These are phyloP conservation scores for Chlorella sp. DNA, from an alignment of 139 green algal species.

Conservation along the genomic window DNA sequence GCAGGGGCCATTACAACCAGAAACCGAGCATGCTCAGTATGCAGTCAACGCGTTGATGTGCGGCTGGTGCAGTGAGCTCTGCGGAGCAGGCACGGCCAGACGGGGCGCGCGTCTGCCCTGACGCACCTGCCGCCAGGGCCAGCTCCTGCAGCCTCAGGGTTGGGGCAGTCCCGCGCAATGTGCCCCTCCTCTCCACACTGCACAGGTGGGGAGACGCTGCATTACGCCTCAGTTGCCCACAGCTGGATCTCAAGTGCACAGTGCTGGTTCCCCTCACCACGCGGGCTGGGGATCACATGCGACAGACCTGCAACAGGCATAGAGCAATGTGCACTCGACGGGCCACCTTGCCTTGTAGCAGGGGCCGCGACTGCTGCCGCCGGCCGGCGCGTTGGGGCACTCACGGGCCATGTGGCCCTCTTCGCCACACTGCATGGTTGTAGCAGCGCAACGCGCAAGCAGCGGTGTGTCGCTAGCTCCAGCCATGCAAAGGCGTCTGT, in stretches of 20 bases:
- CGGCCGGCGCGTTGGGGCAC: background rate
- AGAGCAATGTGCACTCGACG: no score
- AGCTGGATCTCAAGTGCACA: no score
- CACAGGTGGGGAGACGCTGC: background rate
- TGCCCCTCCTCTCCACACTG: slow-evolving; percentile 27
- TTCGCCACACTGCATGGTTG: slow-evolving; percentile 5
- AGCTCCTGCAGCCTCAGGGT: background rate
- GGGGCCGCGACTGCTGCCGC: background rate
- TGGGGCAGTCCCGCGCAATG: slow-evolving; percentile 29
- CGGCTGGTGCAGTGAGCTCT: background rate
- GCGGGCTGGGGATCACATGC: no score
- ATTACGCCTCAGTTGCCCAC: no score
- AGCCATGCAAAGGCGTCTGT: no score
- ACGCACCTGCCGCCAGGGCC: slow-evolving; percentile 7
- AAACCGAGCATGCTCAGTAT: background rate
- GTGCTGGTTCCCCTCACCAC: no score
- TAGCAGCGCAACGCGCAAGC: background rate
- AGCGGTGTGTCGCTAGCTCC: no score
- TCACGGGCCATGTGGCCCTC: slow-evolving; percentile 15
- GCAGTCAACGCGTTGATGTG: background rate
- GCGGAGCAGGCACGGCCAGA: background rate
- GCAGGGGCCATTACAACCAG: background rate
- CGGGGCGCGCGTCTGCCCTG: background rate
- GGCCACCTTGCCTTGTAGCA: slow-evolving; percentile 5
- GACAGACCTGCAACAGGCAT: no score